Base-by-base conservation (phyloP, 495 filamentous ascomycete genomes). In the Lasiosphaeria hispida region DNA sequence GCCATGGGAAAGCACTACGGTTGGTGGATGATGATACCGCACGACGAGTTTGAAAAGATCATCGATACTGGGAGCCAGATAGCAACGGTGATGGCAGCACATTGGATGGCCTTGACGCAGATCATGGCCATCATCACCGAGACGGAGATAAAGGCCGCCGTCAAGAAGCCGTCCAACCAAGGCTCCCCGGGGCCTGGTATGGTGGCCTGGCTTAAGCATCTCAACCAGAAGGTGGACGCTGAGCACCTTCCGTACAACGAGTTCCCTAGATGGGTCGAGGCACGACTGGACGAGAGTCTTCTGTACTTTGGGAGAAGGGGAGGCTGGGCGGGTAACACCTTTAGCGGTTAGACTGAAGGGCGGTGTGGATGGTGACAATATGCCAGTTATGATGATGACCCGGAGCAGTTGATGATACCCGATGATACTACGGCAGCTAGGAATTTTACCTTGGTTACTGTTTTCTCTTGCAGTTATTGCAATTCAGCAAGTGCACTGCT, bases 51-150 rank as follows among this genome's bases (percentile, higher is more conserved):
- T 62, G 71, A 77, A 60, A 61, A 62, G 5, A 75, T 86, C 41
- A 72, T 83, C 59, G 72, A 80, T 58, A 74, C 80, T 14, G 53
- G 51, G 33, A 83, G 81, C 63, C 72, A 75, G 57, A 66, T 77
- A 10, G 69, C 72, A 6, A 65, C 80, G 39, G 64, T 86, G n/a
- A 64, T 87, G 7, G 76, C 79, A 11, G 59, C 81, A 37, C 84
- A 87, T 71, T 86, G 82, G 71, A 77, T 86, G 40, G 74, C 81
- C 7, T 50, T 85, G 14, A 80, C 83, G 66, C 71, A 79, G 50
- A 76, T 85, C 65, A 80, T 86, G 78, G 75, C 73, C 4, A 75
- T 74, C 38, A 72, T 82, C 36, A 74, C 68, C 8, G 64, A 69
- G 23, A 59, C 58, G 23, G 71, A 79, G 62, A 41, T 55, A 35